A percentile compares a stretch with the other conserved stretches of the same genome.
Conservation (phyloP, 1,284 basidiomycete genomes). For the Puccinia triticina region DNA sequence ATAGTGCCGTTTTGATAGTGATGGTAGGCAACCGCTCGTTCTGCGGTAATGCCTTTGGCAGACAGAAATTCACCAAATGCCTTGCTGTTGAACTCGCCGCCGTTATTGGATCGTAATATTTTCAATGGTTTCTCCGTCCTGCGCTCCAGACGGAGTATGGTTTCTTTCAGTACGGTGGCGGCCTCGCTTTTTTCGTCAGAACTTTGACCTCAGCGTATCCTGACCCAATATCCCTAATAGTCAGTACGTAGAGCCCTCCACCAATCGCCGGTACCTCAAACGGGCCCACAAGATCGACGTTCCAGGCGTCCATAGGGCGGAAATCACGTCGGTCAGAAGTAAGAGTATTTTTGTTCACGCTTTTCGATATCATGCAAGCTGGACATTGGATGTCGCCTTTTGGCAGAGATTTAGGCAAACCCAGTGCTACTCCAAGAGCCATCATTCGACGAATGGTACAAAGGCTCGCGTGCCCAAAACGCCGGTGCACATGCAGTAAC, state of each 20-base stretch:
- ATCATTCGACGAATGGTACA: not conserved
- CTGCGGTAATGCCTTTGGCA: not conserved
- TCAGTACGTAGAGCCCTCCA: not conserved
- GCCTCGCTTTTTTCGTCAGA: not conserved
- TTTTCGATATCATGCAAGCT: not conserved
- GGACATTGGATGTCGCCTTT: not conserved
- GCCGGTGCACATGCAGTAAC: not conserved
- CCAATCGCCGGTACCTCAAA: not conserved
- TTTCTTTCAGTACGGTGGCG: not conserved
- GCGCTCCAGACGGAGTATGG: not conserved
- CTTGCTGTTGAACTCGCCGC: not conserved
- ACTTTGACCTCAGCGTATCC: not conserved
- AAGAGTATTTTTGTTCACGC: not conserved
- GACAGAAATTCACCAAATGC: not conserved
- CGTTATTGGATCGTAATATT: conserved; percentile 6
- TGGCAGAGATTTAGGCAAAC: not conserved
- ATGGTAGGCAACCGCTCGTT: not conserved
- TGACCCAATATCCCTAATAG: not conserved
- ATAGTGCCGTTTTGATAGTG: not conserved
- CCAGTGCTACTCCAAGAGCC: not conserved
- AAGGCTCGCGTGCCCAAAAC: not conserved
- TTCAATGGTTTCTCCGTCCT: not conserved
- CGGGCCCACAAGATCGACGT: conserved; percentile 11
- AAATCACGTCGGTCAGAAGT: not conserved
- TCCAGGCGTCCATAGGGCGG: not conserved